Conservation (phyloP, 2,329 filamentous ascomycete genomes). For the Fusarium multiceps region DNA sequence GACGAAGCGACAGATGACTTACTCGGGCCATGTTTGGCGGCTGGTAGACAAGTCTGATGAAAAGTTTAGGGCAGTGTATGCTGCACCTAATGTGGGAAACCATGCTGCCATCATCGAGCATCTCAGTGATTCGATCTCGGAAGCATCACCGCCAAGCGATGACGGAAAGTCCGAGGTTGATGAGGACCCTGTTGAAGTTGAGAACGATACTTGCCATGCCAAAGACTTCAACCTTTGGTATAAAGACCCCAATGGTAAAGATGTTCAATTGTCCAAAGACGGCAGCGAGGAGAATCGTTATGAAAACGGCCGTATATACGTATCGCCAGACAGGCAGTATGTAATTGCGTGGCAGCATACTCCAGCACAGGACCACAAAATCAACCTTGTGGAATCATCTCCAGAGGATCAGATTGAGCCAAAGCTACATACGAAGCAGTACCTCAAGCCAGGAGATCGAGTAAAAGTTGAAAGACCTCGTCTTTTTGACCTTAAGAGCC, state of each 20-base stretch:
- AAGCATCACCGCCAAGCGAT: not conserved
- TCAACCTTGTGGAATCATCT: conserved; percentile 42
- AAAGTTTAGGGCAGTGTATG: conserved; percentile 24
- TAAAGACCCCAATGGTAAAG: conserved; percentile 1
- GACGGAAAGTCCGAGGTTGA: not conserved
- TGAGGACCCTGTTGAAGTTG: not conserved
- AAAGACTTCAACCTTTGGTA: conserved; percentile 27
- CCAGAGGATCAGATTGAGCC: conserved; percentile 46
- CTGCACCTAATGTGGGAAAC: conserved; percentile 12
- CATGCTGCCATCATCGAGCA: conserved; percentile 32
- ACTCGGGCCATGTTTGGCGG: conserved; percentile 40
- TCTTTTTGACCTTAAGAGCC: conserved; percentile 39
- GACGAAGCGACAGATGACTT: conserved; percentile 33
- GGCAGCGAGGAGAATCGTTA: conserved; percentile 34
- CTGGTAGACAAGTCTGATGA: conserved; percentile 26
- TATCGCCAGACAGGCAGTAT: conserved; percentile 27
- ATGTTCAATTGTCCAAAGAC: conserved; percentile 31
- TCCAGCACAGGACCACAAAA: conserved; percentile 26
- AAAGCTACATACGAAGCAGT: conserved; percentile 36
- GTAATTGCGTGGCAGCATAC: conserved; percentile 43
- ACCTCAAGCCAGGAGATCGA: conserved; percentile 46
- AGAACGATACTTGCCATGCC: conserved; percentile 1
- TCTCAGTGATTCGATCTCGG: conserved; percentile 1
- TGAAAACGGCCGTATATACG: conserved; percentile 30
- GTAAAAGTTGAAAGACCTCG: conserved; percentile 41